These are phyloP conservation scores for Hymenoscyphus infarciens DNA, from an alignment of 2,329 filamentous ascomycete species.

Conservation along the genomic window DNA sequence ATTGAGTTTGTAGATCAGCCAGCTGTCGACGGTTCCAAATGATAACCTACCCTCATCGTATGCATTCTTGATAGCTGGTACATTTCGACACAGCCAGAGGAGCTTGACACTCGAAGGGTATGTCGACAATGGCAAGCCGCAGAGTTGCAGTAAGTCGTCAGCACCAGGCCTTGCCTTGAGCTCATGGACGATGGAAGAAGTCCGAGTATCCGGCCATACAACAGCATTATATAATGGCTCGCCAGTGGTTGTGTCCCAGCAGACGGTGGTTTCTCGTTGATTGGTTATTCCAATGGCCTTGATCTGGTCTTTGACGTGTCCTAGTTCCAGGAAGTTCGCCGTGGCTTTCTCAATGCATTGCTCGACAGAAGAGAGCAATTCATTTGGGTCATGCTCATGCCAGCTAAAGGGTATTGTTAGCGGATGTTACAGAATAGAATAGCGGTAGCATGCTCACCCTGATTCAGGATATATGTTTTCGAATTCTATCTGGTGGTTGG, in stretches of 20 bases:
- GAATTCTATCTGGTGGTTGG: constrained; percentile 83
- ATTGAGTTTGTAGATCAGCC: constrained; percentile 77
- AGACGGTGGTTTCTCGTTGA: constrained; percentile 77
- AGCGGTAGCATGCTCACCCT: constrained; percentile 57
- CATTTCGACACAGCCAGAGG: constrained; percentile 70
- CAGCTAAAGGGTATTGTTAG: constrained; percentile 51
- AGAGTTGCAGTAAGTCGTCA: constrained; percentile 63
- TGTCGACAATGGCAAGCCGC: constrained; percentile 75
- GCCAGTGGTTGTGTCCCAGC: constrained; percentile 75
- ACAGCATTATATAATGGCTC: constrained; percentile 77
- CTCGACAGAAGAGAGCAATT: constrained; percentile 69
- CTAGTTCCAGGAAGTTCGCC: constrained; percentile 62
- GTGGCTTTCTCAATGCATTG: constrained; percentile 73
- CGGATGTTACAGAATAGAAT: background rate
- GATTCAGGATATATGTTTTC: constrained; percentile 79
- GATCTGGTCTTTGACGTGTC: constrained; percentile 65
- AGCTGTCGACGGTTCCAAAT: constrained; percentile 78
- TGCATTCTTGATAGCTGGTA: constrained; percentile 61
- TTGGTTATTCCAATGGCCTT: constrained; percentile 73
- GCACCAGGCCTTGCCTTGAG: constrained; percentile 64
- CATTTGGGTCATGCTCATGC: constrained; percentile 80
- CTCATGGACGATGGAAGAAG: constrained; percentile 67
- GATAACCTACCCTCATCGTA: constrained; percentile 69
- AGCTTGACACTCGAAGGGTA: constrained; percentile 79
- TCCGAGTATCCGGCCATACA: constrained; percentile 81